Evolutionary conservation across 2,329 filamentous ascomycete species (phyloP).

Genomic region (Colletotrichum spinosum): DNA sequence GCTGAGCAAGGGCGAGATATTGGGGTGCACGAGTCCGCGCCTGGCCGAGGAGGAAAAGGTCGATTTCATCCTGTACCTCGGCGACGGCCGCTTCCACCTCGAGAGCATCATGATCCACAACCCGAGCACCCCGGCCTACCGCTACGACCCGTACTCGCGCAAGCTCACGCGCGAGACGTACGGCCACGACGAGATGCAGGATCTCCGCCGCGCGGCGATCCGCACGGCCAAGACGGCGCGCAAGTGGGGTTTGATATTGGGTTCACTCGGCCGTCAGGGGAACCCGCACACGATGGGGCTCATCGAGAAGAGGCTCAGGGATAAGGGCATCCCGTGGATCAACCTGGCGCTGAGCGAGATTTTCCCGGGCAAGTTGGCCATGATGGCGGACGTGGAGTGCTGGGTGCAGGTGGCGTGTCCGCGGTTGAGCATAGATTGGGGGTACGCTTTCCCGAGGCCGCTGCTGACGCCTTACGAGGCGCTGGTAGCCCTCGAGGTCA

Average conservation of each 20-base stretch:
- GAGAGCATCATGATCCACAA: constrained; percentile 99
- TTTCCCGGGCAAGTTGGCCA: constrained; percentile 92
- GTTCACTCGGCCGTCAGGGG: constrained; percentile 91
- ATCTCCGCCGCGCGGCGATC: constrained; percentile 82
- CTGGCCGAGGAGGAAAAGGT: constrained; percentile 69
- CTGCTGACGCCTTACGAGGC: constrained; percentile 96
- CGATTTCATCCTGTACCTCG: constrained; percentile 88
- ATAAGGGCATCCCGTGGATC: constrained; percentile 81
- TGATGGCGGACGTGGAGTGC: constrained; percentile 94
- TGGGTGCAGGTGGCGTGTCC: constrained; percentile 99
- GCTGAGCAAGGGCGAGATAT: constrained; percentile 92
- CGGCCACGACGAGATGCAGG: constrained; percentile 90
- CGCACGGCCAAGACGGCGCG: constrained; percentile 77
- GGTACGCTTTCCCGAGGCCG: constrained; percentile 91
- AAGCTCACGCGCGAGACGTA: constrained; percentile 93
- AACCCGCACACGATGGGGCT: constrained; percentile 92
- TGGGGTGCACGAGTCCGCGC: constrained; percentile 94
- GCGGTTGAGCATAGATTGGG: constrained; percentile 98
- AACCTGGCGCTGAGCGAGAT: constrained; percentile 94
- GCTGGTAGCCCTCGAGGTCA: constrained; percentile 84
- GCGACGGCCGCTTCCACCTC: constrained; percentile 93
- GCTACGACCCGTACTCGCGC: constrained; percentile 96
- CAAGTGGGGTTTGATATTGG: constrained; percentile 96
- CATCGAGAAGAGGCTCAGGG: constrained; percentile 81
- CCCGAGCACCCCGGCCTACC: constrained; percentile 87